Conservation (phyloP, 2,329 filamentous ascomycete species). For the Trichoderma sp. region DNA sequence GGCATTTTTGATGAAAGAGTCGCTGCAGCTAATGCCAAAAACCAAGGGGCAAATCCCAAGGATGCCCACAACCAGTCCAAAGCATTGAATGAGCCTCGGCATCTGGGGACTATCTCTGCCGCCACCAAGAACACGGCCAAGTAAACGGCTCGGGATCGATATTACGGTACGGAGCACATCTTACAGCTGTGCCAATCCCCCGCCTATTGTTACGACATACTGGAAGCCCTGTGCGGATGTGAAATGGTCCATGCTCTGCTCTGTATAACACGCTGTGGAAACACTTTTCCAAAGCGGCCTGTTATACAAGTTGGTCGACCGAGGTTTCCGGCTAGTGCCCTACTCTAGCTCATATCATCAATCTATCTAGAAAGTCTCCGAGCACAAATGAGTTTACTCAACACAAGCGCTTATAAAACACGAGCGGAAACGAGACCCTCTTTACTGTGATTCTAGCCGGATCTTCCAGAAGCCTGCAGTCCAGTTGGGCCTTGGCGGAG, state of each 20-base stretch:
- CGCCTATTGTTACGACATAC: background rate
- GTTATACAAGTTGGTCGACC: background rate
- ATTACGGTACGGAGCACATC: background rate
- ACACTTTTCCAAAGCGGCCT: background rate
- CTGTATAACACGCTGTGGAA: background rate
- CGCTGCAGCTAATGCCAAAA: background rate
- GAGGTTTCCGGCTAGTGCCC: background rate
- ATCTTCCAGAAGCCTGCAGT: constrained; percentile 14
- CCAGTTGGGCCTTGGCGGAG: background rate
- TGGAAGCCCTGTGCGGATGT: background rate
- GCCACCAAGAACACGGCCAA: background rate
- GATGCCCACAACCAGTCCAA: background rate
- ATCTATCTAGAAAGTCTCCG: constrained; percentile 7
- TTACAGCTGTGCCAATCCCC: background rate
- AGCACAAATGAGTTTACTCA: background rate
- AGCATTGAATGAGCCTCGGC: background rate
- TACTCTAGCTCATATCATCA: background rate
- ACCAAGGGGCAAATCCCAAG: background rate
- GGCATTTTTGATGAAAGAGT: background rate
- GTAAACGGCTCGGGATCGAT: background rate
- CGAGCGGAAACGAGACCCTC: background rate
- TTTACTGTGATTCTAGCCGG: background rate
- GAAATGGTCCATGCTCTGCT: background rate
- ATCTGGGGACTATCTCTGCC: background rate
- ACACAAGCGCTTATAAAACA: constrained; percentile 11